Evolutionary conservation across 164 flowering plant species (phyloP).

Genomic region (Chimonanthus salicifolius): DNA sequence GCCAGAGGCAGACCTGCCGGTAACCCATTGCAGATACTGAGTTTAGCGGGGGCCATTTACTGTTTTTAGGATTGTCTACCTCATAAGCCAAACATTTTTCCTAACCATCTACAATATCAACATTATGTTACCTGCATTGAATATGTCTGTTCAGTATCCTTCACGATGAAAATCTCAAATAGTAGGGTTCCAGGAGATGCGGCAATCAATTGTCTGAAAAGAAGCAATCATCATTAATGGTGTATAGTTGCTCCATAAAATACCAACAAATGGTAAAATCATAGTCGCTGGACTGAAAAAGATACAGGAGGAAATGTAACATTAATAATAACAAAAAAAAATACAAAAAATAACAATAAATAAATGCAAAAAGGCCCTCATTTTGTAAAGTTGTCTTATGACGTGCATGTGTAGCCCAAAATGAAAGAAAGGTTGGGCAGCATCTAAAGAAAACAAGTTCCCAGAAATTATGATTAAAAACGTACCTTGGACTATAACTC

Average conservation of each 20-base stretch:
- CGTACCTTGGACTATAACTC: conserved; percentile 88
- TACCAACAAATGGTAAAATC: conserved; percentile 2
- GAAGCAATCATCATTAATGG: conserved; percentile 14
- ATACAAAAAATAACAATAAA: too few relatives aligned
- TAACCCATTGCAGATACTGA: too few relatives aligned
- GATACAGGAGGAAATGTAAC: not conserved
- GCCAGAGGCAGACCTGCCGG: too few relatives aligned
- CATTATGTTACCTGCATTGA: conserved; percentile 62
- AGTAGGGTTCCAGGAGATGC: conserved; percentile 84
- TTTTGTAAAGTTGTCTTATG: not conserved
- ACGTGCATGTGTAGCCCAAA: not conserved
- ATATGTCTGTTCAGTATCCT: conserved; percentile 55
- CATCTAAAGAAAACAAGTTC: too few relatives aligned
- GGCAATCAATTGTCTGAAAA: conserved; percentile 75
- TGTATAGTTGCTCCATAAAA: not conserved
- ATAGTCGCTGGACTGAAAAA: not conserved
- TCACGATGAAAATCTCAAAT: conserved; percentile 86
- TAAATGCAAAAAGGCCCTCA: not conserved
- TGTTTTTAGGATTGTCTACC: too few relatives aligned
- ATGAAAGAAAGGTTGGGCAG: not conserved
- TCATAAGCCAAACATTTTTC: too few relatives aligned
- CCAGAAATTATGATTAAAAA: not conserved
- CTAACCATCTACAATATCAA: not conserved
- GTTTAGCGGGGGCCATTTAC: too few relatives aligned
- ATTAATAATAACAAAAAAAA: too few relatives aligned